Evolutionary conservation across 75 land plant species (phyloP).

Genomic region (Pseudotsuga menziesii): DNA sequence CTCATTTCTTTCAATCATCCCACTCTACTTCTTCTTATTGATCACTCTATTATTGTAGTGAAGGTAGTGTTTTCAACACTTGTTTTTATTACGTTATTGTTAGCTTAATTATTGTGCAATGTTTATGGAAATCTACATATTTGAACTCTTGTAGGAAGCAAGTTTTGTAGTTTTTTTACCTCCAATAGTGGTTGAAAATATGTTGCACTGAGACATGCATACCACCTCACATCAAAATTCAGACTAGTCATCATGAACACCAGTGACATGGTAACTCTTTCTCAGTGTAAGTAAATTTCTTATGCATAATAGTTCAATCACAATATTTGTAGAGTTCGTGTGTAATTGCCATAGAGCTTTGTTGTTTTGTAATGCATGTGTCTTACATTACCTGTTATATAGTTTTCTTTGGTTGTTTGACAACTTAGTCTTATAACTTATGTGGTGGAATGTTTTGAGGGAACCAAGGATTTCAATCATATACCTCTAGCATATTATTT

Average conservation of each 20-base stretch:
- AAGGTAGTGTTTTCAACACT: constrained; percentile 47
- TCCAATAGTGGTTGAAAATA: not conserved
- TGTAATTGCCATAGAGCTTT: not conserved
- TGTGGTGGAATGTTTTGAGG: too few relatives aligned
- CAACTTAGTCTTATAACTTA: too few relatives aligned
- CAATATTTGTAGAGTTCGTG: not conserved
- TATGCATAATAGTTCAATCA: too few relatives aligned
- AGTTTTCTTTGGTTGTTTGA: not conserved
- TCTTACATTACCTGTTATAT: not conserved
- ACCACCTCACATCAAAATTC: not conserved
- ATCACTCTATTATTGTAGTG: constrained; percentile 77
- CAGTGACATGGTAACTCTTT: too few relatives aligned
- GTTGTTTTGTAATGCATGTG: not conserved
- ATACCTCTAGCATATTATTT: too few relatives aligned
- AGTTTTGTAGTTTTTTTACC: not conserved
- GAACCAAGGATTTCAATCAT: too few relatives aligned
- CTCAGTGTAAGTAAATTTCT: too few relatives aligned
- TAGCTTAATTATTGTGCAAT: too few relatives aligned
- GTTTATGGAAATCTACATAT: not conserved
- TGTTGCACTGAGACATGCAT: not conserved
- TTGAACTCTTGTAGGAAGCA: not conserved
- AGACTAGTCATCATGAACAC: not conserved
- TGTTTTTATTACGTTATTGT: not conserved
- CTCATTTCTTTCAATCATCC: constrained; percentile 79
- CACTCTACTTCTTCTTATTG: constrained; percentile 88